Evolutionary conservation across 495 filamentous ascomycete genomes (phyloP).

Genomic region (Sabuloglossum arenarium): DNA sequence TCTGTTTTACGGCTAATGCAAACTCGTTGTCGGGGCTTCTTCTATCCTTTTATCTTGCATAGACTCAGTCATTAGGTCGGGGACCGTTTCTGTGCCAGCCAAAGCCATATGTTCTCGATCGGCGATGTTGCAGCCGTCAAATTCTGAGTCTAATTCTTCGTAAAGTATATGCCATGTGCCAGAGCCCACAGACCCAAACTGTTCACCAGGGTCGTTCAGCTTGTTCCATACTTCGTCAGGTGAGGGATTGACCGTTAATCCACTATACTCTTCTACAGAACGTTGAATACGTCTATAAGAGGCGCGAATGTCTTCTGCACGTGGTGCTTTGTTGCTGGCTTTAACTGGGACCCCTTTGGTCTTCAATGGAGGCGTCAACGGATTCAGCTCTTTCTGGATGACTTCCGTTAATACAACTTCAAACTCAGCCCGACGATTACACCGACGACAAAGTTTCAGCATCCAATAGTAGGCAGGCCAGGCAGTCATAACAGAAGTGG

Average conservation of each 20-base stretch:
- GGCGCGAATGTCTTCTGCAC: not conserved
- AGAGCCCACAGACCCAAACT: not conserved
- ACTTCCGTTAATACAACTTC: not conserved
- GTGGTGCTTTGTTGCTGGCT: not conserved
- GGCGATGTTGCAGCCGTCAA: not conserved
- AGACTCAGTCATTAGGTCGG: not conserved
- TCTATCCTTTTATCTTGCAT: not conserved
- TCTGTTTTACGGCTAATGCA: not conserved
- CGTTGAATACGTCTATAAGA: too few species aligned
- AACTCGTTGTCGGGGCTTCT: not conserved
- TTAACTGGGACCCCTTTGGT: not conserved
- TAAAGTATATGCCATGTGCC: not conserved
- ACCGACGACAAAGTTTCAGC: slow-evolving; percentile 3
- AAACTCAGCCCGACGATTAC: not conserved
- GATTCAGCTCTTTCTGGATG: not conserved
- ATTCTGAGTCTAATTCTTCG: not conserved
- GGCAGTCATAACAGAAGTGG: not conserved
- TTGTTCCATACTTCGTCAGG: not conserved
- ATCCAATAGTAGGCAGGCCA: slow-evolving; percentile 1
- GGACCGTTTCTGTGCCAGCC: not conserved
- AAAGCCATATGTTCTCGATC: not conserved
- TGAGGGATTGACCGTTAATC: not conserved
- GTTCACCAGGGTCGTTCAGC: not conserved
- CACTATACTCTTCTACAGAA: not conserved
- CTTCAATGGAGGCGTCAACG: not conserved